Percentiles rank a stretch among this genome's conserved stretches.
These are phyloP conservation scores for Trichosanthes cucumerina DNA, from an alignment of 306 rosid genomes.

Conservation along the genomic window DNA sequence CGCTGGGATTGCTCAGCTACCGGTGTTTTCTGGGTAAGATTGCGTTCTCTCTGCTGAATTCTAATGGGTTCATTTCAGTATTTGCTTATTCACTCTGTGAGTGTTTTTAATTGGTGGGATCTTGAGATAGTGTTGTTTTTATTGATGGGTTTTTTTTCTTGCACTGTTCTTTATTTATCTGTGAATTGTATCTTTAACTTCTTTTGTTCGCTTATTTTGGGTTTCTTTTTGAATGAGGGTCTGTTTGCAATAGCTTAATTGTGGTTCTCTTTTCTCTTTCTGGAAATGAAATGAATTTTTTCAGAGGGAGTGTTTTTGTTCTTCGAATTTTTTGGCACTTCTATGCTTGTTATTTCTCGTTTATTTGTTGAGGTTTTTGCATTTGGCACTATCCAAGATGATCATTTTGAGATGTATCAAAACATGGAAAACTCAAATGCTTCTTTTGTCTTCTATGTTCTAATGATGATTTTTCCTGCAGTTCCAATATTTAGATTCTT, in stretches of 20 bases:
- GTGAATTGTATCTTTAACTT: not conserved
- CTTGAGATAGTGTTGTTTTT: not conserved
- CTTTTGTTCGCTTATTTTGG: not conserved
- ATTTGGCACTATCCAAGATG: not conserved
- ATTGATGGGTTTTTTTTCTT: not conserved
- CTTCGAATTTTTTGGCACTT: not conserved
- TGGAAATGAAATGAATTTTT: not conserved
- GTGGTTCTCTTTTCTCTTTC: not conserved
- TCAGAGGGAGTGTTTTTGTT: not conserved
- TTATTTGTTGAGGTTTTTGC: not conserved
- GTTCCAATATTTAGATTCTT: not conserved
- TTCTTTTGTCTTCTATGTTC: not conserved
- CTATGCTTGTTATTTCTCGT: not conserved
- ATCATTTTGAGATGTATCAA: not conserved
- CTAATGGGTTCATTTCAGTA: not conserved
- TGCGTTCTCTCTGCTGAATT: not conserved
- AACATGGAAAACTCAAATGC: not conserved
- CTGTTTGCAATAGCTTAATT: not conserved
- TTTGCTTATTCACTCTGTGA: not conserved
- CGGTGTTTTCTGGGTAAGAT: not conserved
- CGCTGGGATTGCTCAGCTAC: not conserved
- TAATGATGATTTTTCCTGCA: not conserved
- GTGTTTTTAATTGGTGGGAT: not conserved
- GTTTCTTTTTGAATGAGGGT: not conserved
- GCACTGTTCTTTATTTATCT: not conserved